A percentile compares a stretch with the other conserved stretches of the same genome.
phyloP scores from a whole-genome alignment of 2,329 filamentous ascomycete genomes.

The Cercospora berteroae region DNA sequence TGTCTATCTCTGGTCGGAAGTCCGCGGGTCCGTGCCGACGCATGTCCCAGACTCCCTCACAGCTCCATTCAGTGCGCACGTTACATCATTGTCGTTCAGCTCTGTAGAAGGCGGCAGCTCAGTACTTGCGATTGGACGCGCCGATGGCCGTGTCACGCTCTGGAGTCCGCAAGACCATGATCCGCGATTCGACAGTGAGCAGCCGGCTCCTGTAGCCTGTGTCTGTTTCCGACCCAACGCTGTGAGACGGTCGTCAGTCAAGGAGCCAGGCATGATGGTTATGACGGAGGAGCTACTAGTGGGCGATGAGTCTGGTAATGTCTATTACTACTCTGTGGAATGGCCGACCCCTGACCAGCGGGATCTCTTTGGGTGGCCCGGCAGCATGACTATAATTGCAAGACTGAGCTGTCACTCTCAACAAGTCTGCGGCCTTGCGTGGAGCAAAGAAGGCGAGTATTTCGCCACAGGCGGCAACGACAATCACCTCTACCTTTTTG shows the following conservation, averaged over 20 bases:
- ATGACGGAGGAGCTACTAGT: slow-evolving; percentile 80
- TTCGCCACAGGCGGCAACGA: slow-evolving; percentile 93
- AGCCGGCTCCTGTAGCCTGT: slow-evolving; percentile 72
- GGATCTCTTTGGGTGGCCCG: slow-evolving; percentile 72
- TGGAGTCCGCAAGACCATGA: slow-evolving; percentile 71
- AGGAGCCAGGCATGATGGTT: slow-evolving; percentile 53
- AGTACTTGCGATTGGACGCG: slow-evolving; percentile 82
- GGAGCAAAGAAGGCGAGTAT: slow-evolving; percentile 71
- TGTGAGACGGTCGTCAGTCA: slow-evolving; percentile 51
- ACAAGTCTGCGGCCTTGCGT: slow-evolving; percentile 90
- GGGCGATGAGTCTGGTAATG: slow-evolving; percentile 75
- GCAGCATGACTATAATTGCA: slow-evolving; percentile 73
- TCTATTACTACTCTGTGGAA: slow-evolving; percentile 88
- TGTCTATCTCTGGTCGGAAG: slow-evolving; percentile 88
- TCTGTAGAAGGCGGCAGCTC: slow-evolving; percentile 70
- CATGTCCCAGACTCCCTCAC: slow-evolving; percentile 52
- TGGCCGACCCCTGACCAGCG: slow-evolving; percentile 63
- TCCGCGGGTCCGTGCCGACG: slow-evolving; percentile 46
- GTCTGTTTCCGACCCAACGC: slow-evolving; percentile 73
- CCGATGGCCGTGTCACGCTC: slow-evolving; percentile 71
- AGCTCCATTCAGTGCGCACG: slow-evolving; percentile 53
- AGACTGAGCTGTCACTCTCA: slow-evolving; percentile 77
- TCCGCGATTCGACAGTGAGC: slow-evolving; percentile 71
- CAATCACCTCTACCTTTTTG: slow-evolving; percentile 81
- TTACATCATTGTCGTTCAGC: slow-evolving; percentile 90